Evolutionary conservation across 345 rosid genomes (phyloP), one percentile per base, ranked within the genome.

Genomic region (Passiflora organensis): DNA sequence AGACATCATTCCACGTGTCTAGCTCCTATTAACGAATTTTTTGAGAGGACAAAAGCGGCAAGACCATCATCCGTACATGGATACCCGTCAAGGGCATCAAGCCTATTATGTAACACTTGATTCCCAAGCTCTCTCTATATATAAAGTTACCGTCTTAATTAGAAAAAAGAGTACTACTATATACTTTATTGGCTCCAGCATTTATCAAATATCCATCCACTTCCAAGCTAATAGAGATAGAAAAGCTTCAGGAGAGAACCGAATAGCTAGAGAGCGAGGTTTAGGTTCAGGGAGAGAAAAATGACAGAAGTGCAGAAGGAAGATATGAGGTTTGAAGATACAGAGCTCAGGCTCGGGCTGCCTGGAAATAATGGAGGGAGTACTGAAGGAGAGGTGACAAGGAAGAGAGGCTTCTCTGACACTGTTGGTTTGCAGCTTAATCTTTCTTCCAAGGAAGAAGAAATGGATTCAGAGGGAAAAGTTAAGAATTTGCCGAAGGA

Each of bases 291-390:
- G 64, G 51, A 68, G 60, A 63, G 45, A 37, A 18, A 56, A 32
- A 57, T 18, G 10, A 73, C 61, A 74, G 78, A 48, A 69, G 77
- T 62, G 15, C 74, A 34, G 55, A 65, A 66, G 53, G 58, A 1
- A 50, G 16, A 17, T 48, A 72, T 85, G 73, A 74, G 71, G 18
- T 63, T 76, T 43, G 82, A 72, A 36, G 96, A 80, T 72, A 85
- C 95, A 13, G 96, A 89, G 70, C 79, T 89, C 51, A 78, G 87
- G 74, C 84, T 89, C 41, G 95, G 96, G 55, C 64, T 89, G 62
- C 91, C 95, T 1, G 95, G 88, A 2, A 75, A 60, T 41, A 62
- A 63, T 17, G 63, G 57, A 24, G 51, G 61, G 15, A 21, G 58
- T 66, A 66, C 58, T 56, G 70, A 21, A 58, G 83, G 38, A 0